phyloP scores from a whole-genome alignment of 805 yeast genomes.

The Komagataella pastoris region DNA sequence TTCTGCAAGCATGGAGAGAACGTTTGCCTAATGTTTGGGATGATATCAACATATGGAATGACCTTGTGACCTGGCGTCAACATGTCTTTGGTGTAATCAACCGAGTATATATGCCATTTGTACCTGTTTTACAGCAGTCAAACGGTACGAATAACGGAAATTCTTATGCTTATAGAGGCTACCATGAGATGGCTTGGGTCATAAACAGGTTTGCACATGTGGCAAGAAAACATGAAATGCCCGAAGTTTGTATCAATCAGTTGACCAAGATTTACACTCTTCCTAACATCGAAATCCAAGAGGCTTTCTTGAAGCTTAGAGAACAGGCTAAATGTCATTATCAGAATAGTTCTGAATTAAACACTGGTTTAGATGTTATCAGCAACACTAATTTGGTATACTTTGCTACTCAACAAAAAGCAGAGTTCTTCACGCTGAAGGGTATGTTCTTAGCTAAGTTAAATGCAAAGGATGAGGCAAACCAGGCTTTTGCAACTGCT shows the following conservation, averaged over 20 bases:
- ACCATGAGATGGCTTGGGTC: conserved; percentile 98
- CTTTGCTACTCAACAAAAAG: conserved; percentile 95
- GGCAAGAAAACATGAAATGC: conserved; percentile 92
- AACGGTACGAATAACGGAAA: conserved; percentile 46
- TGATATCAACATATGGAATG: conserved; percentile 96
- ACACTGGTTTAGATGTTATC: conserved; percentile 93
- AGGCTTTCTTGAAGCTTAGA: conserved; percentile 86
- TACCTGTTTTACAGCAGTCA: conserved; percentile 68
- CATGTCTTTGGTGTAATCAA: conserved; percentile 96
- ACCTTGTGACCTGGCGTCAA: conserved; percentile 95
- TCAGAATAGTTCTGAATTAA: conserved; percentile 79
- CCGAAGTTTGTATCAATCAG: conserved; percentile 91
- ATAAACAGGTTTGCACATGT: conserved; percentile 97
- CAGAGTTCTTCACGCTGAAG: conserved; percentile 93
- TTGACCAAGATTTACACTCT: conserved; percentile 86
- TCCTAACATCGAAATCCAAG: conserved; percentile 97
- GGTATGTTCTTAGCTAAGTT: conserved; percentile 95
- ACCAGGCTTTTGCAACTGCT: conserved; percentile 95
- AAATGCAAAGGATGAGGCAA: conserved; percentile 87
- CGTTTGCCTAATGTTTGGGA: conserved; percentile 95
- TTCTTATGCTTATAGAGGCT: conserved; percentile 94
- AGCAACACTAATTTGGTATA: conserved; percentile 92
- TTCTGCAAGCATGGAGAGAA: conserved; percentile 95
- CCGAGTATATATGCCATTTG: conserved; percentile 84
- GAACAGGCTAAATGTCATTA: conserved; percentile 98